Evolutionary conservation across 2,329 filamentous ascomycete species (phyloP).

Genomic region (Pestalotiopsis sp.): DNA sequence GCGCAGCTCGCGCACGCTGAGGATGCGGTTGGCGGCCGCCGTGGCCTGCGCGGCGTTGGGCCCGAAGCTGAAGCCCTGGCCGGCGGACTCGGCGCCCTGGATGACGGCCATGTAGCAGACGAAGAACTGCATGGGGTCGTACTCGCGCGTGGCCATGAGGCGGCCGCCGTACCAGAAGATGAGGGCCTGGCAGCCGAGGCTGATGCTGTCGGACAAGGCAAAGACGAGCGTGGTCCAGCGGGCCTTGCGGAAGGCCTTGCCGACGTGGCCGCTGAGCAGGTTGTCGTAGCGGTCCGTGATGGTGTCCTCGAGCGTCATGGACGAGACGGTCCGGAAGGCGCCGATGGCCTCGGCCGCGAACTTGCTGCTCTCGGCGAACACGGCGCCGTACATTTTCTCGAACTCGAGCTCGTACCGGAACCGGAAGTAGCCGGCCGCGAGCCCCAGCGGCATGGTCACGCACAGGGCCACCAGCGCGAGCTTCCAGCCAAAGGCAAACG

Average conservation of each 20-base stretch:
- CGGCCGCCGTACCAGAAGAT: constrained; percentile 69
- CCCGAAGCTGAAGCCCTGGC: constrained; percentile 68
- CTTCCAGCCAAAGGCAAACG: constrained; percentile 78
- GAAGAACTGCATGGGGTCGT: constrained; percentile 49
- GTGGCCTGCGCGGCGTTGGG: constrained; percentile 65
- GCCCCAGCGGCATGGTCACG: constrained; percentile 56
- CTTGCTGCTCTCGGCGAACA: constrained; percentile 72
- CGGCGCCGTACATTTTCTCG: constrained; percentile 66
- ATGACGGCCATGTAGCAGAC: constrained; percentile 68
- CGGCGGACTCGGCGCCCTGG: constrained; percentile 68
- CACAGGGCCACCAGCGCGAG: constrained; percentile 69
- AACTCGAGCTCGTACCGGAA: constrained; percentile 66
- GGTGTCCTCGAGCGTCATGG: constrained; percentile 69
- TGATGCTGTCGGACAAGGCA: constrained; percentile 69
- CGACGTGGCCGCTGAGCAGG: constrained; percentile 62
- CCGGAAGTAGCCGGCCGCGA: constrained; percentile 52
- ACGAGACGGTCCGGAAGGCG: constrained; percentile 72
- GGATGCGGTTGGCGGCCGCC: constrained; percentile 61
- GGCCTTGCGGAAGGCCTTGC: constrained; percentile 61
- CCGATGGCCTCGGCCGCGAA: constrained; percentile 76
- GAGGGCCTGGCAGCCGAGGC: constrained; percentile 64
- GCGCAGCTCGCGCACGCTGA: constrained; percentile 50
- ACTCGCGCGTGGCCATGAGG: constrained; percentile 56
- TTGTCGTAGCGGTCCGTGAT: constrained; percentile 64
- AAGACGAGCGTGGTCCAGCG: constrained; percentile 66